Evolutionary conservation across 768 basidiomycete species (phyloP).

Genomic region (Gelatoporia subvermispora): DNA sequence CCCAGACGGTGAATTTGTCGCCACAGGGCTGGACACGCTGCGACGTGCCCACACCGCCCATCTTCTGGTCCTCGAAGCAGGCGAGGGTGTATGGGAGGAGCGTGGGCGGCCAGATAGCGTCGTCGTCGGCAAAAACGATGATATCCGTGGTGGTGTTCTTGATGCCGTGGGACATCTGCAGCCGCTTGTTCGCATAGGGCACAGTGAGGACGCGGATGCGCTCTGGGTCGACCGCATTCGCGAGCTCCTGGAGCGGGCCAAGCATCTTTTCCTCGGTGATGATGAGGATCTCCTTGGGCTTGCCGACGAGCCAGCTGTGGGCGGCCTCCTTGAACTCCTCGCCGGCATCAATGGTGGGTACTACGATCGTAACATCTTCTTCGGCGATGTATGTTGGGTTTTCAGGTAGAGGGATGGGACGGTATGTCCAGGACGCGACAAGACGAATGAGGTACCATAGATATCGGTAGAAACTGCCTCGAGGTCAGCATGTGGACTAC

Average conservation of each 20-base stretch:
- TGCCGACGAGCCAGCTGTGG: conserved; percentile 86
- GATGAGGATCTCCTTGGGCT: conserved; percentile 80
- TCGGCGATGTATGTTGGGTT: conserved; percentile 86
- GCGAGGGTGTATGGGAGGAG: conserved; percentile 86
- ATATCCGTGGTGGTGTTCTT: conserved; percentile 88
- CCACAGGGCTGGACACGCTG: conserved; percentile 85
- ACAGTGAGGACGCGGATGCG: conserved; percentile 85
- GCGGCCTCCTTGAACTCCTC: conserved; percentile 95
- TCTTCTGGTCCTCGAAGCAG: conserved; percentile 91
- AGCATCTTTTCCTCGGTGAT: conserved; percentile 88
- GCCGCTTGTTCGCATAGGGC: conserved; percentile 88
- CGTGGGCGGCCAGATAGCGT: conserved; percentile 93
- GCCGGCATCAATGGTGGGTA: conserved; percentile 93
- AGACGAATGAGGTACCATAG: conserved; percentile 89
- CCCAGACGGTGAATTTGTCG: conserved; percentile 84
- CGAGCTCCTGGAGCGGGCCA: conserved; percentile 83
- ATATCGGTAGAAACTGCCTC: conserved; percentile 81
- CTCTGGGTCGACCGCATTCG: conserved; percentile 79
- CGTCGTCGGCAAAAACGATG: conserved; percentile 92
- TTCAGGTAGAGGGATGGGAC: conserved; percentile 85
- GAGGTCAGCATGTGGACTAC: conserved; percentile 2
- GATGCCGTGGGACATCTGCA: conserved; percentile 93
- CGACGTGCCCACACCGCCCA: conserved; percentile 88
- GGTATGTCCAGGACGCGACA: conserved; percentile 71
- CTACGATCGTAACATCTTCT: conserved; percentile 95